Evolutionary conservation across 441 rosid species (phyloP), one percentile per base, ranked within the genome.

Genomic region (Adansonia madagascariensis): DNA sequence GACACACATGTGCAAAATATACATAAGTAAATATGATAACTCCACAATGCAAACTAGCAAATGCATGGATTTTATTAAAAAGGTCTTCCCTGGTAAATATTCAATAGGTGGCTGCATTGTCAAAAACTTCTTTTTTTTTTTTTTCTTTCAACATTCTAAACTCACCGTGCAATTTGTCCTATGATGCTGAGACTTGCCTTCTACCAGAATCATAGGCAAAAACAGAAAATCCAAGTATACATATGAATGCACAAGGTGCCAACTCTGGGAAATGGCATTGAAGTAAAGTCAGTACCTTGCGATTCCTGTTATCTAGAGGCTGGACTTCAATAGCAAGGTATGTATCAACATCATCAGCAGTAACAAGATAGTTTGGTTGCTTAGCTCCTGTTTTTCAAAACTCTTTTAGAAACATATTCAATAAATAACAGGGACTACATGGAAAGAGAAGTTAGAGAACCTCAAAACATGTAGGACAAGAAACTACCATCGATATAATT

Each of bases 281-380:
- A 59, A 59, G 44, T 70, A 50, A 31, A 76, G 78, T 69, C 76
- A 56, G 75, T 87, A 97, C 99, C 98, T 92, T 97, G 86, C 98
- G 97, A 79, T 93, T 97, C 86, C 91, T 85, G 82, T 89, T 88
- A 88, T 97, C 99, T 76, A 97, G 85, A 71, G 99, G 99, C 88
- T 97, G 98, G 81, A 97, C 98, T 90, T 97, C 98, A 84, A 97
- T 93, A 44, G 97, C 98, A 75, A 97, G 99, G 81, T 87, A 90
- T 11, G 94, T 80, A 75, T 92, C 91, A 75, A 94, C 95, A 85
- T 97, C 99, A 78, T 94, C 99, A 57, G 98, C 99, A 74, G 97
- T 94, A 70, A 97, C 92, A 80, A 92, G 97, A 86, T 97, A 97
- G 77, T 76, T 91, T 74, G 99, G 99, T 83, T 90, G 97, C 83